Base-by-base conservation (phyloP, 139 green algal genomes). In the Pleodorina starrii region DNA sequence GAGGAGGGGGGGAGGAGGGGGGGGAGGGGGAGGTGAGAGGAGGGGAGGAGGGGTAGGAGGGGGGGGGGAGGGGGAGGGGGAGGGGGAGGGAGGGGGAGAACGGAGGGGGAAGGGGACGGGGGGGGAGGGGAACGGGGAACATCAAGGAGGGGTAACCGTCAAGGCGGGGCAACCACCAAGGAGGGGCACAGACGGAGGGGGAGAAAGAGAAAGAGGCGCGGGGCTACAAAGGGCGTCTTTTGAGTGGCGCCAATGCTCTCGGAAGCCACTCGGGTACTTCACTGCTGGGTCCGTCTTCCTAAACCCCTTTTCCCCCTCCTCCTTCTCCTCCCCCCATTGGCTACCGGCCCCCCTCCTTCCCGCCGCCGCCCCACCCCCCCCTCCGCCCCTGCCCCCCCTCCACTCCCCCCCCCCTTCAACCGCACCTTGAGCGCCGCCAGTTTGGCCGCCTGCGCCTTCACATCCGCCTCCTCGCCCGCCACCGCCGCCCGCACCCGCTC, bases 401-500 rank as follows among this genome's bases (percentile, higher is more conserved):
- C 57, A 25, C 68, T 7, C 17, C 36, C 68, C 68, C 68, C 16
- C 38, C 68, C 66, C 46, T 86, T 89, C 38, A 91, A 0, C 16
- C 77, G 0, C 40, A 77, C 81, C 81, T 87, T 87, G 59, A 87
- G 81, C n/a, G 60, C 60, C 16, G 60, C 81, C 42, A 87, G 60
- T 60, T 87, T 77, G 43, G 81, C 42, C 2, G 81, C 43, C 81
- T 87, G 81, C 60, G 81, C 60, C 77, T 88, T 81, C 32, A 88
- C 83, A 66, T 97, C 93, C 27, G 78, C 80, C 91, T 97, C 95
- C 91, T 97, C 96, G 29, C 84, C 81, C 11, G 51, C 79, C 32
- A 98, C 95, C 59, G 93, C 90, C 21, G 50, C 90, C 63, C 95
- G 93, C 50, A 97, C 93, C 38, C 76, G 86, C 75, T 95, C 92